These are phyloP conservation scores for Phaeosphaeriaceae sp. DNA, from an alignment of 2,329 filamentous ascomycete genomes.

Conservation along the genomic window DNA sequence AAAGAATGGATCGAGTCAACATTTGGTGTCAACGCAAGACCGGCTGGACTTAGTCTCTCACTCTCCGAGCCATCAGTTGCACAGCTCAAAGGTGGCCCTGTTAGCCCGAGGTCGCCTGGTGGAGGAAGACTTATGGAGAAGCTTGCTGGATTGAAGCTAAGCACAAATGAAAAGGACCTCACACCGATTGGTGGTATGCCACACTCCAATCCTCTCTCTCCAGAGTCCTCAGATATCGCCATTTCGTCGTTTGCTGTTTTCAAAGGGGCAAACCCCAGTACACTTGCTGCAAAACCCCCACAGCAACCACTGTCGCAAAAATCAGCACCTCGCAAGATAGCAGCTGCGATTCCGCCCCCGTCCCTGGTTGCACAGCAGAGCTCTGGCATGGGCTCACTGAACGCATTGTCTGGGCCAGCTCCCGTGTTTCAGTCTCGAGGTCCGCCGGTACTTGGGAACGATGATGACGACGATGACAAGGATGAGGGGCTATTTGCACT, in stretches of 20 bases:
- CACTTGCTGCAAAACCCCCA: constrained; percentile 52
- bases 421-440: constrained; percentile 39
- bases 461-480: constrained; percentile 55
- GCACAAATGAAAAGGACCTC: constrained; percentile 73
- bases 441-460: constrained; percentile 36
- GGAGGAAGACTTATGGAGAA: constrained; percentile 79
- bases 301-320: constrained; percentile 39
- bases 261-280: constrained; percentile 54
- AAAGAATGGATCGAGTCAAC: constrained; percentile 84
- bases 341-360: constrained; percentile 44
- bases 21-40: constrained; percentile 67
- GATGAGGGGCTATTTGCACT: constrained; percentile 88
- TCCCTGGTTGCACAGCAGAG: constrained; percentile 50
- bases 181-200: constrained; percentile 50
- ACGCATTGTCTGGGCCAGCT: constrained; percentile 49
- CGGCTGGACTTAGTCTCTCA: constrained; percentile 47
- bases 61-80: constrained; percentile 45
- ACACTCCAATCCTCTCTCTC: constrained; percentile 61
- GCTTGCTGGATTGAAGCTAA: constrained; percentile 77
- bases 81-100: constrained; percentile 59
- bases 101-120: constrained; percentile 66
- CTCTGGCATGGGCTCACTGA: constrained; percentile 52
- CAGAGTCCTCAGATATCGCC: constrained; percentile 67
- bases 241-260: constrained; percentile 67
- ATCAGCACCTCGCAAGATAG: constrained; percentile 39